Percentiles rank a stretch among this genome's conserved stretches.
phyloP scores from a whole-genome alignment of 2,329 filamentous ascomycete species.

The Trichoderma guizhouense region DNA sequence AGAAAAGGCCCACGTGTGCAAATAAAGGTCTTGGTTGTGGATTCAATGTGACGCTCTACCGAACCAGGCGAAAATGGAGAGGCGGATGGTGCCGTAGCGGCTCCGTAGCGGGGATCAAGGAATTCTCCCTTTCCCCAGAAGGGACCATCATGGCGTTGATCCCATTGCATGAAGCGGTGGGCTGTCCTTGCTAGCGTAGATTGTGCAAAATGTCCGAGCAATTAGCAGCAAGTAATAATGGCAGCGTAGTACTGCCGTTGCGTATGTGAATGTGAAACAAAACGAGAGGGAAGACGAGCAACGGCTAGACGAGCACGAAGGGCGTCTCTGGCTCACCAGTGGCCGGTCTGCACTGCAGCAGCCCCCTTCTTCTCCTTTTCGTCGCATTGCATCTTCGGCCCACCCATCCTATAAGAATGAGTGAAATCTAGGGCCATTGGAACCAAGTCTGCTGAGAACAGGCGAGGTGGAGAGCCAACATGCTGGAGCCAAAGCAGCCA shows the following conservation, averaged over 20 bases:
- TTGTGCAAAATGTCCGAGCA: neutral
- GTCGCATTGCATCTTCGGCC: neutral
- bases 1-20: neutral
- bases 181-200: neutral
- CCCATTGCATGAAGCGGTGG: neutral
- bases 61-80: neutral
- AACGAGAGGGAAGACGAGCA: neutral
- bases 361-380: neutral
- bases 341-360: neutral
- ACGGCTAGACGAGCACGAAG: neutral
- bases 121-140: neutral
- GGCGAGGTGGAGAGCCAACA: neutral
- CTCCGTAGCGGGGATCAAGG: neutral
- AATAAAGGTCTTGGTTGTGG: neutral
- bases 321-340: neutral
- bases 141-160: neutral
- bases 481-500: neutral
- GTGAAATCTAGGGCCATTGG: neutral
- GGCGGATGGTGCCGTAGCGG: slow-evolving; percentile 15
- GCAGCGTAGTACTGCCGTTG: neutral
- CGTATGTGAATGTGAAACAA: neutral
- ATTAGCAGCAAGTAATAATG: neutral
- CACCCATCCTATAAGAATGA: neutral
- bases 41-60: neutral
- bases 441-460: neutral